Conservation (phyloP, 177 flowering plant species). For the Vitis hybrid region DNA sequence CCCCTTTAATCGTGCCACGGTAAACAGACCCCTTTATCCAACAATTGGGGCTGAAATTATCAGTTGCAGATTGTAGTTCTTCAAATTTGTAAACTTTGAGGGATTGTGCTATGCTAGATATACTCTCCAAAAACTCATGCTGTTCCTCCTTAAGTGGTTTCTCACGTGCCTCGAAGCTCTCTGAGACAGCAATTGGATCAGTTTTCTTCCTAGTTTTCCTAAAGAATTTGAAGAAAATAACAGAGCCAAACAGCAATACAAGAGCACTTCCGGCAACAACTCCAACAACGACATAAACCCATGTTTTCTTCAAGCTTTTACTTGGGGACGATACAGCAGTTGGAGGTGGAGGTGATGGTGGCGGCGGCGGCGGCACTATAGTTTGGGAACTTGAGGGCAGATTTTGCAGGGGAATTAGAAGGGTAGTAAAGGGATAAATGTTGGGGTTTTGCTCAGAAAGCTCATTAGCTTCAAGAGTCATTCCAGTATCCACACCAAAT, state of each 20-base stretch:
- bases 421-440: conserved; percentile 57
- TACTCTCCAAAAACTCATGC: conserved; percentile 32
- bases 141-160: conserved; percentile 33
- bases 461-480: conserved; percentile 57
- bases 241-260: conserved; percentile 10
- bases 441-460: conserved; percentile 26
- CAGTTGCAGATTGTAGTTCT: conserved; percentile 64
- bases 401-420: conserved; percentile 59
- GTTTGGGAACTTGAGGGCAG: conserved; percentile 54
- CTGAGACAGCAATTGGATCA: conserved; percentile 12
- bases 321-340: conserved; percentile 30
- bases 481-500: conserved; percentile 45
- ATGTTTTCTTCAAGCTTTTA: conserved; percentile 37
- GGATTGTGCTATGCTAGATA: conserved; percentile 50
- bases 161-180: conserved; percentile 36
- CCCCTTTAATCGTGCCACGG: conserved; percentile 60
- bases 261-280: conserved; percentile 38
- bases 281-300: conserved; percentile 60
- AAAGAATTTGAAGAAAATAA: conserved; percentile 26
- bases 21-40: conserved; percentile 70
- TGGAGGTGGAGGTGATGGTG: conserved; percentile 37
- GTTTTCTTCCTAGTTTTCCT: conserved; percentile 22
- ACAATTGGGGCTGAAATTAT: conserved; percentile 49
- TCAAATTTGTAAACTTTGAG: conserved; percentile 55
- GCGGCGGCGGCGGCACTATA: not conserved